A percentile compares a stretch with the other conserved stretches of the same genome.
Conservation (phyloP, 2,329 filamentous ascomycete species). For the Metarhizium sp. region DNA sequence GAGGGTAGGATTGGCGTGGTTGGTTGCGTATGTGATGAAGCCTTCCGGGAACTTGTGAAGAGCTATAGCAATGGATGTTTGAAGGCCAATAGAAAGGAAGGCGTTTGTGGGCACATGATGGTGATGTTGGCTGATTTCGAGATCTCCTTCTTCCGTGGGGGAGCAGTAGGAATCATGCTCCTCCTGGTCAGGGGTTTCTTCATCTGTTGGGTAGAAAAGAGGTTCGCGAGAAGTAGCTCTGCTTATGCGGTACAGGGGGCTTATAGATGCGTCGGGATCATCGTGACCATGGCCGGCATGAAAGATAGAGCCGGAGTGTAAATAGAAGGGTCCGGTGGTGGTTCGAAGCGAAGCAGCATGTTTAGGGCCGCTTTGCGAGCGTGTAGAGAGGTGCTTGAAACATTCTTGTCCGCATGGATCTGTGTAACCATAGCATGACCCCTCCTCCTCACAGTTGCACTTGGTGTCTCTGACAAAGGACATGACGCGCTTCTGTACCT, state of each 20-base stretch:
- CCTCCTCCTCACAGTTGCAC: slow-evolving; percentile 49
- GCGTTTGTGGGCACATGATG: slow-evolving; percentile 93
- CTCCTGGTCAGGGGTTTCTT: slow-evolving; percentile 13
- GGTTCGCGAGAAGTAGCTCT: slow-evolving; percentile 31
- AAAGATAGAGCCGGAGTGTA: slow-evolving; percentile 17
- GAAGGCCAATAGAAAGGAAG: slow-evolving; percentile 89
- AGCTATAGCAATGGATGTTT: slow-evolving; percentile 90
- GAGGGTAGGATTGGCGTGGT: slow-evolving; percentile 83
- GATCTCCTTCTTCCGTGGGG: slow-evolving; percentile 28
- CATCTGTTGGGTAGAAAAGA: slow-evolving; percentile 16
- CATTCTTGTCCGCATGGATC: slow-evolving; percentile 59
- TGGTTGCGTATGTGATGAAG: slow-evolving; percentile 90
- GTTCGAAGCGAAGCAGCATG: slow-evolving; percentile 31
- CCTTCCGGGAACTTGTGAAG: slow-evolving; percentile 89
- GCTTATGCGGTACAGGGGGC: slow-evolving; percentile 25
- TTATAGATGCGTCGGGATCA: slow-evolving; percentile 18
- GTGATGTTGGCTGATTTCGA: slow-evolving; percentile 57
- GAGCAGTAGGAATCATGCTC: slow-evolving; percentile 15
- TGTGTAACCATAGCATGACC: slow-evolving; percentile 54
- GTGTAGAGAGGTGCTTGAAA: slow-evolving; percentile 45
- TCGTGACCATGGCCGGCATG: slow-evolving; percentile 16
- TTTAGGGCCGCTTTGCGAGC: slow-evolving; percentile 21
- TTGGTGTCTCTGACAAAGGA: slow-evolving; percentile 60
- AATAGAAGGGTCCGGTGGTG: slow-evolving; percentile 26
- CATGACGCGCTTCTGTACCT: slow-evolving; percentile 47